These are phyloP conservation scores for Geranium brycei DNA, from an alignment of 345 rosid genomes.

Conservation along the genomic window DNA sequence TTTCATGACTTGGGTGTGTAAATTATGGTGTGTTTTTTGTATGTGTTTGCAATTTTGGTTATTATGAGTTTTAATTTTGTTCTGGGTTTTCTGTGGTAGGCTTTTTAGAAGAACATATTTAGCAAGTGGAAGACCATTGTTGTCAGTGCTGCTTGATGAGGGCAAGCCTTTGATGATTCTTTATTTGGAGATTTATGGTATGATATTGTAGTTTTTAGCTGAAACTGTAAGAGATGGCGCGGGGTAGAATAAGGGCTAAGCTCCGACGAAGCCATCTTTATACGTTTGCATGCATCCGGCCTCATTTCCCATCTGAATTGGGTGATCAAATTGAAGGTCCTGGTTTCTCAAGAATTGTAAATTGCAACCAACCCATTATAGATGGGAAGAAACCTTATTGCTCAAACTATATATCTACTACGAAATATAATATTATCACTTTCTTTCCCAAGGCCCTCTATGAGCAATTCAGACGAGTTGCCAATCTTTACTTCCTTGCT, in stretches of 20 bases:
- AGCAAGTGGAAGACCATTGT: not conserved
- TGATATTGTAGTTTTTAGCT: conserved; percentile 9
- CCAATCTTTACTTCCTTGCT: conserved; percentile 83
- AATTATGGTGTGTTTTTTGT: too few relatives aligned
- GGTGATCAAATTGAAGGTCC: conserved; percentile 57
- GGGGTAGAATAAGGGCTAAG: conserved; percentile 58
- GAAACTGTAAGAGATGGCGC: conserved; percentile 34
- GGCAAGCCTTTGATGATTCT: not conserved
- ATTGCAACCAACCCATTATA: conserved; percentile 72
- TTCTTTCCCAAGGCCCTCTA: conserved; percentile 86
- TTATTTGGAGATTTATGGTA: conserved; percentile 8
- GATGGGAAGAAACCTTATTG: conserved; percentile 77
- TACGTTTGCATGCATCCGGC: conserved; percentile 67
- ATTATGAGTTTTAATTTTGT: not conserved
- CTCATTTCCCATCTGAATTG: conserved; percentile 27
- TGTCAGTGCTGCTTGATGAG: not conserved
- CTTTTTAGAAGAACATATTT: not conserved
- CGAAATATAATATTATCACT: conserved; percentile 62
- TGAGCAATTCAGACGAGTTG: conserved; percentile 95
- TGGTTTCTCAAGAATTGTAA: conserved; percentile 57
- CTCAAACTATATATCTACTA: conserved; percentile 76
- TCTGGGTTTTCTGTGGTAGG: not conserved
- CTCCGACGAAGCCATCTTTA: conserved; percentile 51
- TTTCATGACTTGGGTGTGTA: not conserved
- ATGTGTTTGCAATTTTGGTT: not conserved